Evolutionary conservation across 371 early-diverging fungal genomes (phyloP).

Genomic region (Blastocladiella emersonii): DNA sequence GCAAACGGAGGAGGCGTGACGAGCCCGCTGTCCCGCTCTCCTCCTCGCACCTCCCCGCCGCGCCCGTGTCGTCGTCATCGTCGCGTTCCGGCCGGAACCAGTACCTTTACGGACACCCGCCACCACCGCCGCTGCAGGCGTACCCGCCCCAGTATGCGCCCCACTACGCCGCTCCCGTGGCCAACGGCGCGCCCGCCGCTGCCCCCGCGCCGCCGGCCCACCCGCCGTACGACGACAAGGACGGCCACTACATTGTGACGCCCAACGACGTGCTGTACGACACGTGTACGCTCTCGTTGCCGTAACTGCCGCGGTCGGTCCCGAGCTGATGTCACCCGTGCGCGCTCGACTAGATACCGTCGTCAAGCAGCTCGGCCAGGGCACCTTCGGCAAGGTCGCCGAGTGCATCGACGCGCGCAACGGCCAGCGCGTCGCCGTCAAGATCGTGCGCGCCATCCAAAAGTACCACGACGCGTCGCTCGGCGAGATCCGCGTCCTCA

Average conservation of each 20-base stretch:
- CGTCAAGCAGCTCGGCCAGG: constrained; percentile 74
- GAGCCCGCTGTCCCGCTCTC: too few species aligned
- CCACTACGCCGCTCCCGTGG: too few species aligned
- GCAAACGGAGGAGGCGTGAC: too few species aligned
- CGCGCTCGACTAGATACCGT: constrained; percentile 71
- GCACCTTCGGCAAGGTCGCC: constrained; percentile 94
- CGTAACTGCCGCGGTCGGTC: too few species aligned
- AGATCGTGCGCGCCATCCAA: constrained; percentile 81
- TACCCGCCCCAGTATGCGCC: too few species aligned
- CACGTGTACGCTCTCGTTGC: constrained; percentile 3
- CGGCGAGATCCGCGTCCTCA: constrained; percentile 75
- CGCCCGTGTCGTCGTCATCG: too few species aligned
- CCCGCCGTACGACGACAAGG: constrained; percentile 58
- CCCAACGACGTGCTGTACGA: constrained; percentile 47
- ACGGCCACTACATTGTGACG: constrained; percentile 77
- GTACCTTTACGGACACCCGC: too few species aligned
- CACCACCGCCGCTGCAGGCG: too few species aligned
- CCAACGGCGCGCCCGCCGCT: too few species aligned
- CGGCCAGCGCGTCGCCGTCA: constrained; percentile 37
- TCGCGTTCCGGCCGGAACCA: too few species aligned
- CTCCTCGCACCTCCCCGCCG: too few species aligned
- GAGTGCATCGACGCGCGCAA: constrained; percentile 56
- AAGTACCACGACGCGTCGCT: constrained; percentile 89
- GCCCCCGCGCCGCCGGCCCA: not conserved
- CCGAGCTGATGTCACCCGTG: too few species aligned